Percentiles rank a stretch among this genome's conserved stretches.
Evolutionary conservation across 768 basidiomycete species (phyloP).

Genomic region (Myochromella boudieri): DNA sequence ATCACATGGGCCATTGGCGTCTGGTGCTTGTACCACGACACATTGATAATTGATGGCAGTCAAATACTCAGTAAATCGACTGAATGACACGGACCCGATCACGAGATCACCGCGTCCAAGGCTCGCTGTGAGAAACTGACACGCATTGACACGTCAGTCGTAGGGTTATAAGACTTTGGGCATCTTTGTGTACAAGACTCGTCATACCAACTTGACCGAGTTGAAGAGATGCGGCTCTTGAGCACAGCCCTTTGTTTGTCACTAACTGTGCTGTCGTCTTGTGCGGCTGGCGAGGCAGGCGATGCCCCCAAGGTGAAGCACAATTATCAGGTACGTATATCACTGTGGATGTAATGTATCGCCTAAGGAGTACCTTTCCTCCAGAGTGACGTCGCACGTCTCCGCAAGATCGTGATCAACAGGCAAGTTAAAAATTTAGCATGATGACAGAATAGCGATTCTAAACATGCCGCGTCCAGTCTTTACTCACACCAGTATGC

Average conservation of each 20-base stretch:
- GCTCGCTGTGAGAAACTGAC: constrained; percentile 33
- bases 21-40: too few relatives aligned
- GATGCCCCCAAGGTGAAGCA: constrained; percentile 52
- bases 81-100: too few relatives aligned
- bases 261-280: constrained; percentile 42
- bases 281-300: constrained; percentile 47
- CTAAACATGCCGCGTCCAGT: too few relatives aligned
- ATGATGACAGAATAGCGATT: constrained; percentile 2
- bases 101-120: too few relatives aligned
- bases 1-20: too few relatives aligned
- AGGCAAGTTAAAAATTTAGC: constrained; percentile 41
- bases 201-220: constrained; percentile 2
- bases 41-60: too few relatives aligned
- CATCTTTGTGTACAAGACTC: too few relatives aligned
- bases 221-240: constrained; percentile 61
- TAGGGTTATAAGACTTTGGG: constrained; percentile 14
- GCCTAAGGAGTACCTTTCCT: constrained; percentile 1
- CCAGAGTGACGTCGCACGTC: constrained; percentile 90
- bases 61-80: too few relatives aligned
- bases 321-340: constrained; percentile 62
- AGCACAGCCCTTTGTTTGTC: constrained; percentile 45
- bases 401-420: constrained; percentile 92
- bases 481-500: constrained; percentile 80
- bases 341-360: neutral
- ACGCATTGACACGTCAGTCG: constrained; percentile 59